These are phyloP conservation scores for Debaryomyces tyrocola DNA, from an alignment of 805 yeast genomes.

Conservation along the genomic window DNA sequence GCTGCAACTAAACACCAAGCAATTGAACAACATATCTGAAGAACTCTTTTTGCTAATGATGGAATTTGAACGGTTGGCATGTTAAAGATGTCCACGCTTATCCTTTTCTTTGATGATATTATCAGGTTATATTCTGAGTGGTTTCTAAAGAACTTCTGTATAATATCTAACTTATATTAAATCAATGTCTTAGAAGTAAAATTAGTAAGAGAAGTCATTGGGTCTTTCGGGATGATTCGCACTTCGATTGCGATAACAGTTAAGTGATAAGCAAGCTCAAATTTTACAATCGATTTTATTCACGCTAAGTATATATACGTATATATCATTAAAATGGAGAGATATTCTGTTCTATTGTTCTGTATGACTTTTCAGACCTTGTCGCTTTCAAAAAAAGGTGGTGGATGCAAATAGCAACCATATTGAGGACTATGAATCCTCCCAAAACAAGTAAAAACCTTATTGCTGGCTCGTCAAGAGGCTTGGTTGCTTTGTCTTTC, in stretches of 20 bases:
- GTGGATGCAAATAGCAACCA: slow-evolving; percentile 37
- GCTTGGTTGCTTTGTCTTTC: slow-evolving; percentile 3
- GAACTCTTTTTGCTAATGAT: slow-evolving; percentile 28
- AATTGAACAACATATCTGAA: slow-evolving; percentile 73
- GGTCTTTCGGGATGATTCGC: too few species aligned
- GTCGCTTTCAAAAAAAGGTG: slow-evolving; percentile 34
- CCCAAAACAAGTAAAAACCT: slow-evolving; percentile 34
- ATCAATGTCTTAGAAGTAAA: too few species aligned
- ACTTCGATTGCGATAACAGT: too few species aligned
- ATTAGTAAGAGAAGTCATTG: too few species aligned
- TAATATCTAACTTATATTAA: too few species aligned
- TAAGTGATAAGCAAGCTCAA: too few species aligned
- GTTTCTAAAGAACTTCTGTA: too few species aligned
- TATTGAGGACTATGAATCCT: slow-evolving; percentile 34
- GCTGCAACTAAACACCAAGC: slow-evolving; percentile 89
- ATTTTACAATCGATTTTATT: too few species aligned
- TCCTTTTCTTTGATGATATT: too few species aligned
- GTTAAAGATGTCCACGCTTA: neutral
- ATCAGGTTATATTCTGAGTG: too few species aligned
- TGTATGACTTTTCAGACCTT: slow-evolving; percentile 28
- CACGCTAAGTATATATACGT: too few species aligned
- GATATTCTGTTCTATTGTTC: slow-evolving; percentile 33
- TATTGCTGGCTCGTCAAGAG: slow-evolving; percentile 24
- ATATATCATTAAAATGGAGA: slow-evolving; percentile 29
- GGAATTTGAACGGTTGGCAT: slow-evolving; percentile 7